Evolutionary conservation across 495 filamentous ascomycete genomes (phyloP), one percentile per base, ranked within the genome.

Genomic region (Extremus antarcticus): DNA sequence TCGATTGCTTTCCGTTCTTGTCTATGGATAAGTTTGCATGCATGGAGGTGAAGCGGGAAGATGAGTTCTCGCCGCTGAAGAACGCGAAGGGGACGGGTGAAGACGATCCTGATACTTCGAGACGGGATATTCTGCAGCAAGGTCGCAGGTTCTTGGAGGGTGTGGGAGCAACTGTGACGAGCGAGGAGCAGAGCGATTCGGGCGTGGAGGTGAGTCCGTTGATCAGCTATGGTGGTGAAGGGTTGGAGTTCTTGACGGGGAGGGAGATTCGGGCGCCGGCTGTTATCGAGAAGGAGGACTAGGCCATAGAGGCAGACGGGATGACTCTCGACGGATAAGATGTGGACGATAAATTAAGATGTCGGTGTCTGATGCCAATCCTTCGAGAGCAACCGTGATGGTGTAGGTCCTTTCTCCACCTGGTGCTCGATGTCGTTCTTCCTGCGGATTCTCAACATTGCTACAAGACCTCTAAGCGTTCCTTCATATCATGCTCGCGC

Each of bases 21-120:
- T 76, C 87, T 25, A 75, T 99, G 56, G 76, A 83, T 43, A 88
- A 91, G 72, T 97, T 99, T 63, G 94, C 90, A 13, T 91, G 81
- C 70, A 81, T 97, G 74, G 92, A 99, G 72, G 92, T 99, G 25
- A 87, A 82, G 66, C 88, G 92, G 29, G 90, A 96, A 73, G 92
- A 99, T 54, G 92, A 99, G 72, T 99, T 99, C 74, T 96, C 91
- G 46, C 91, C 92, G 10, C 75, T 99, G 58, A 99, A 99, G 82
- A 99, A 99, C 60, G 94, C 88, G 21, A 78, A 76, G 60, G 90
- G 90, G 21, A 90, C 89, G 13, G 86, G 86, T 19, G 84, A 96
- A 73, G 92, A 99, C 68, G 88, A 95, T 67, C 87, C 88, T 2
- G 88, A 95, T 61, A 99, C 92, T 43, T 92, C 87, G 73, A 86